Evolutionary conservation across 1,139 yeast species (phyloP), one percentile per base, ranked within the genome.

Genomic region (Zygosaccharomyces pseudobailii): DNA sequence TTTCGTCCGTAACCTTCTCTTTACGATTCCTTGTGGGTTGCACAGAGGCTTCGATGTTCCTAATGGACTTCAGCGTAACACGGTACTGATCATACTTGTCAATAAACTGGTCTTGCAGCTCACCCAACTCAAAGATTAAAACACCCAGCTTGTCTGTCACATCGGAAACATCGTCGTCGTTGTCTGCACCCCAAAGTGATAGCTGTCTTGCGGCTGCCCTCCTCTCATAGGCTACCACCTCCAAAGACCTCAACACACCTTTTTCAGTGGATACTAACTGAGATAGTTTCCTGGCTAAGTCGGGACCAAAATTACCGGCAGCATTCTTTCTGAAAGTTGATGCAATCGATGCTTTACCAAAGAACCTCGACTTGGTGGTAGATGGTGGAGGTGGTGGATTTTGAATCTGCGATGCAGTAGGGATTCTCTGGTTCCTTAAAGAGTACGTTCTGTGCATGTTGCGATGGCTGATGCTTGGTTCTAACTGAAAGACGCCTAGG

Each of bases 1-100:
- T 85, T 68, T 84, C 84, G 65, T 85, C 90, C 54, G 94, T 84
- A 62, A 87, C 82, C 70, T 85, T 86, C 64, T 82, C 87, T 72
- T 85, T 86, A 69, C 94, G 82, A 71, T 85, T 90, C 72, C 94
- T 77, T 43, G 90, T 82, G 47, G 95, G 95, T 70, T 85, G 92
- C 53, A 87, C 92, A 41, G 90, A 83, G 48, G 86, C 87, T 72
- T 87, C 95, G 59, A 87, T 85, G 71, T 87, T 86, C 72, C 94
- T 78, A 63, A 87, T 80, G 36, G 87, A 76, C 71, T 86, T 86
- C 67, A 87, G 71, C 47, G 92, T 84, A 64, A 85, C 78, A 74
- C 95, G 80, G 74, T 85, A 84, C 70, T 84, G 92, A 65, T 87
- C 95, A 68, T 86, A 84, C 71, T 84, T 82, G 73, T 84, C 92